A percentile compares a stretch with the other conserved stretches of the same genome.
Evolutionary conservation across 1,284 basidiomycete species (phyloP).

Genomic region (Cutaneotrichosporon spelunceum): DNA sequence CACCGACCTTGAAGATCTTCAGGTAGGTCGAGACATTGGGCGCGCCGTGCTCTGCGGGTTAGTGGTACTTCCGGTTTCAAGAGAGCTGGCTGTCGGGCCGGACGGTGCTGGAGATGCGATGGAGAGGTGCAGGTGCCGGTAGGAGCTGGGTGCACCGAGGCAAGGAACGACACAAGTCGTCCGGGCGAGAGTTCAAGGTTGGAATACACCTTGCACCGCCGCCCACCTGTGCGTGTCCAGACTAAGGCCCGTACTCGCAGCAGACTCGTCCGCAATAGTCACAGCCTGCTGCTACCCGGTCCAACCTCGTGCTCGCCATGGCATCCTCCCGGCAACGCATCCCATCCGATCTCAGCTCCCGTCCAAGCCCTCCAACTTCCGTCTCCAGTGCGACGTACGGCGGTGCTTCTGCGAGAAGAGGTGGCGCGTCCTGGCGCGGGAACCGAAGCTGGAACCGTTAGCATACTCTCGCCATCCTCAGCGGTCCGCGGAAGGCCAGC

Average conservation of each 20-base stretch:
- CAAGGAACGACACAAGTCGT: neutral
- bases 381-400: slow-evolving; percentile 57
- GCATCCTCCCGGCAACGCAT: neutral
- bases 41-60: slow-evolving; percentile 73
- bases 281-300: neutral
- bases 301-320: slow-evolving; percentile 8
- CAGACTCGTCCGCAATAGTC: neutral
- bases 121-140: neutral
- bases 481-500: neutral
- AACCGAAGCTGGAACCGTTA: slow-evolving; percentile 68
- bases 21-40: slow-evolving; percentile 91
- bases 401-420: slow-evolving; percentile 99
- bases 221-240: neutral
- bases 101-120: neutral
- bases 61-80: slow-evolving; percentile 2
- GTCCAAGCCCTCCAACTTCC: neutral
- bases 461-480: neutral
- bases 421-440: slow-evolving; percentile 98
- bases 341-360: neutral
- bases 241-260: neutral
- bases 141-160: neutral
- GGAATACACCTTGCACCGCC: neutral
- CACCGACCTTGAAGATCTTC: slow-evolving; percentile 87
- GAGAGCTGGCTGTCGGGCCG: neutral
- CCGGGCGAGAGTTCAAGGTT: neutral